Base-by-base conservation (phyloP, 2,329 filamentous ascomycete species). In the Ceratocystis smalleyi region DNA sequence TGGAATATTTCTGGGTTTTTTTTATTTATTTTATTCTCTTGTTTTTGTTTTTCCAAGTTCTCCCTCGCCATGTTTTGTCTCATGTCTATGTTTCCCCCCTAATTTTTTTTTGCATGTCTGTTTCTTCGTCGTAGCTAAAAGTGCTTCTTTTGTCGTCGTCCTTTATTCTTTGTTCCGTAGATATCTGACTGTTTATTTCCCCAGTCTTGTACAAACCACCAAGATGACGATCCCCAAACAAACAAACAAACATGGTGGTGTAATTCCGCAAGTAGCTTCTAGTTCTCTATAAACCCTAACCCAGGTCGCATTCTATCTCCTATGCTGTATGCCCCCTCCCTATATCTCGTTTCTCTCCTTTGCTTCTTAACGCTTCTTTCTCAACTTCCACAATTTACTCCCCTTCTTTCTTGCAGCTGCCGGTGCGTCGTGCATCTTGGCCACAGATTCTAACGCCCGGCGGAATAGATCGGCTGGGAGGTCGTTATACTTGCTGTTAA, bases 381-480 rank as follows among this genome's bases (percentile, higher is more conserved):
- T 80, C 45, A 84, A 67, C 1, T 75, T 75, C 82, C 82, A 84
- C 40, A 82, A 79, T 1, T 75, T 78, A 62, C 80, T 73, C 68
- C 82, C 79, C 3, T 76, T 76, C 8, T 78, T 77, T 3, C 80
- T 80, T n/a, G 22, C 30, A 49, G 43, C 24, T 19, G 27, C 35
- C 49, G 51, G 59, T 8, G 74, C 73, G 72, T 83, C 79, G 70
- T 89, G 82, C 72, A 95, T 74, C 63, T 77, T 81, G 0, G 92
- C 92, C 70, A 96, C 87, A 67, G 79, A 79, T 69, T 88, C 85
- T 64, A 97, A 75, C 69, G 90, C 90, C 69, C 82, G 79, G 74
- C 91, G 92, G 72, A 97, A 97, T 72, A 66, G 35, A 30, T 65
- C 64, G 2, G 60, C 43, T 19, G 66, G 63, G 19, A 68, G 59